Evolutionary conservation across 2,329 filamentous ascomycete species (phyloP).

Genomic region (Penicillium griseofulvum): DNA sequence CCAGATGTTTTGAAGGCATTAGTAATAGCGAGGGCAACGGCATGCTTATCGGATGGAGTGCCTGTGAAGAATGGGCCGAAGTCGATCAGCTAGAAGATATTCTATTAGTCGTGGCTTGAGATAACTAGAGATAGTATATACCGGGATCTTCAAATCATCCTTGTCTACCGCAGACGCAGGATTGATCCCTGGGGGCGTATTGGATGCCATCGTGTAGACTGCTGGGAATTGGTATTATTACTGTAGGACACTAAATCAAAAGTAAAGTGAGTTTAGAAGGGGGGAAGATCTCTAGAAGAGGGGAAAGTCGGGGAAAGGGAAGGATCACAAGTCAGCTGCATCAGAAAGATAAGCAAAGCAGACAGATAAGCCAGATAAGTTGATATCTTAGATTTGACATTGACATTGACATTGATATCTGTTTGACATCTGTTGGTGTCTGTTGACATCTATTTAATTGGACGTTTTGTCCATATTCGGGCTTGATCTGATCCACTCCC

Average conservation of each 20-base stretch:
- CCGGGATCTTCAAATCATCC: slow-evolving; percentile 46
- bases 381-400: background rate
- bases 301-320: background rate
- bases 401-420: background rate
- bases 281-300: background rate
- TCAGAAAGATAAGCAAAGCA: background rate
- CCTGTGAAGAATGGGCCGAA: slow-evolving; percentile 71
- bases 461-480: background rate
- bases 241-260: background rate
- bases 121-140: slow-evolving; percentile 17
- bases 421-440: no score
- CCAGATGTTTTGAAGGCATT: slow-evolving; percentile 80
- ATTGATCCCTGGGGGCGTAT: slow-evolving; percentile 5
- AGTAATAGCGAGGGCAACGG: slow-evolving; percentile 70
- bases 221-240: background rate
- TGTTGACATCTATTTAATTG: no score
- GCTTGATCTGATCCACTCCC: background rate
- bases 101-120: background rate
- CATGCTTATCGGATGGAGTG: slow-evolving; percentile 56
- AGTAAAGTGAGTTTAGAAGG: background rate
- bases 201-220: background rate
- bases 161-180: slow-evolving; percentile 40
- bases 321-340: background rate
- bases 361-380: slow-evolving; percentile 3
- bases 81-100: slow-evolving; percentile 65